Evolutionary conservation across 2,329 filamentous ascomycete genomes (phyloP), one percentile per base, ranked within the genome.

Genomic region (Ampelomyces quisqualis): DNA sequence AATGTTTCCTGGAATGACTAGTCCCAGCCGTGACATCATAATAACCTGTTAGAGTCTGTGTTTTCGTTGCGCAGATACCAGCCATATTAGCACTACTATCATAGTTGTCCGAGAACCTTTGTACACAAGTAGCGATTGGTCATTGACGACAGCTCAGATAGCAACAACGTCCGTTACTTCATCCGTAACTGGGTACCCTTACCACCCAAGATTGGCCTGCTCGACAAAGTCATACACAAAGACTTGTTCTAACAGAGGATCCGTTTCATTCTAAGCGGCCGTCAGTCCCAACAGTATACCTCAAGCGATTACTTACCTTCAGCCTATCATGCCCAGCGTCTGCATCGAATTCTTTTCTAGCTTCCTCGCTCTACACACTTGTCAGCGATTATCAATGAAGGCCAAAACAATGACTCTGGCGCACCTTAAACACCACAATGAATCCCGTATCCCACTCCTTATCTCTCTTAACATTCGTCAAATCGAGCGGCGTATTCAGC

Each of bases 201-300:
- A 59, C 58, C 58, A 60, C 1, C 58, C 58, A 19, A 62, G 20
- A 21, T 56, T 56, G 10, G 47, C 49, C 37, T 62, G 40, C 13
- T 52, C 53, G 2, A 55, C 40, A 40, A 60, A 60, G 24, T 62
- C 58, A 44, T 60, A 59, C 22, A 62, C 58, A 43, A 60, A 60
- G 0, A 62, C 56, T 23, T 53, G 47, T 34, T 49, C 47, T 14
- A 62, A 33, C 40, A 62, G 32, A 5, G 54, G 49, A 39, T 60
- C 58, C 10, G 58, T 62, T 27, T 62, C 56, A 8, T 55, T 47
- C 55, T 62, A 36, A 38, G 24, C 19, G 23, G 7, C 8, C 4
- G 19, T n/a, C 6, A 21, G 17, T 34, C n/a, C n/a, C n/a, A 21
- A 1, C 17, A 27, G 6, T 18, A 19, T 15, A 11, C n/a, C 3